Base-by-base conservation (phyloP, 257 asterid genomes). In the Orobanche coerulescens region DNA sequence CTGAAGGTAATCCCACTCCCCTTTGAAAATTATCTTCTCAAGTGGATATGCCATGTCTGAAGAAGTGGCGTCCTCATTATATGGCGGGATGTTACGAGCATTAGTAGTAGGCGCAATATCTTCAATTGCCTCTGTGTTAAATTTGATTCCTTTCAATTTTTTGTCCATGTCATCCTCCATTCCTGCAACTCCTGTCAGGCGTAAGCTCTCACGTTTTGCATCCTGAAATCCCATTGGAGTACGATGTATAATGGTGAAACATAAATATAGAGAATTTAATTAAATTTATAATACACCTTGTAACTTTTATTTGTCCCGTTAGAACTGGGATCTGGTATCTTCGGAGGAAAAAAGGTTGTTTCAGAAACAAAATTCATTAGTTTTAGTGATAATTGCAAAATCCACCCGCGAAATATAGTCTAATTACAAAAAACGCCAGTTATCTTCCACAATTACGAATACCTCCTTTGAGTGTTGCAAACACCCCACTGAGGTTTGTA, bases 1-100 rank as follows among this genome's bases (percentile, higher is more conserved):
- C 22, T 66, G 23, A 73, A 92, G 91, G 76, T 70, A 76, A 59
- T 75, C 83, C 96, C 98, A 92, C 69, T 92, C 98, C 56, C 96
- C 95, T 25, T 69, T 73, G n/a, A 76, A 70, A 71, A 92, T 92
- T 25, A 92, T 92, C 73, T 63, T 75, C 62, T 92, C 79, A 4
- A 92, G 80, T 14, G 98, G 96, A 78, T 88, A 92, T 10, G 95
- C 95, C 61, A 61, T 65, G 46, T 84, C 76, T 13, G 82, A 76
- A 24, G 72, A 54, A 30, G 79, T 70, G 65, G 98, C 98, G 2
- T 67, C 82, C 72, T 85, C 14, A 78, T 86, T 71, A 77, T 84
- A 62, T 7, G 90, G 95, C 23, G 98, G 98, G 66, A 78, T 66
- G 67, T 82, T 79, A 4, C 74, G 83, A 42, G 71, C 79, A 69